Evolutionary conservation across 2,329 filamentous ascomycete genomes (phyloP).

Genomic region (Didymella keratinophila): DNA sequence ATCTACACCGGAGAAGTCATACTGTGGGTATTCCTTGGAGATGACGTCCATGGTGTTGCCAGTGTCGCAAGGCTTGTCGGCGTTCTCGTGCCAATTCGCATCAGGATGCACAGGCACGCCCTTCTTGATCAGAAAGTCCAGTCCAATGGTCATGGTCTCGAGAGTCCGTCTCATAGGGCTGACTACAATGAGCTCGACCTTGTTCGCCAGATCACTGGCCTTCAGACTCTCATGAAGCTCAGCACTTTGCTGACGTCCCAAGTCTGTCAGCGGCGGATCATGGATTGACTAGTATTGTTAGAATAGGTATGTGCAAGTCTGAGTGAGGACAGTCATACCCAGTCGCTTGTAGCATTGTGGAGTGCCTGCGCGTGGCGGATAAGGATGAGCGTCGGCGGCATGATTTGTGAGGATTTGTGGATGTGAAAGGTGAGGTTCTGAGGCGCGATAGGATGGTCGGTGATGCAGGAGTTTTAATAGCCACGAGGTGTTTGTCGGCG

Average conservation of each 20-base stretch:
- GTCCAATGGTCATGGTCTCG: conserved; percentile 66
- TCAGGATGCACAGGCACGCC: conserved; percentile 62
- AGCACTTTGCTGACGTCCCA: conserved; percentile 53
- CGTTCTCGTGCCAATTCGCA: conserved; percentile 69
- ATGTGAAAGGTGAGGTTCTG: background rate
- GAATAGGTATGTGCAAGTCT: background rate
- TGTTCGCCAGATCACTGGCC: conserved; percentile 48
- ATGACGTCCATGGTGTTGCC: conserved; percentile 60
- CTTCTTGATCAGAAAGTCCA: conserved; percentile 65
- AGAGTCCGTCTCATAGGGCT: conserved; percentile 72
- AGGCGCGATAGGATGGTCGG: background rate
- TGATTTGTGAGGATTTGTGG: conserved; percentile 22
- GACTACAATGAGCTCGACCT: conserved; percentile 65
- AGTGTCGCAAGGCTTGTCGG: conserved; percentile 66
- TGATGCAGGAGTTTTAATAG: conserved; percentile 14
- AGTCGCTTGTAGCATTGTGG: conserved; percentile 55
- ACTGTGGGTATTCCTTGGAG: conserved; percentile 59
- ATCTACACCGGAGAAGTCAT: conserved; percentile 67
- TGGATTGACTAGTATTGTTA: conserved; percentile 39
- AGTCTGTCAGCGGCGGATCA: conserved; percentile 54
- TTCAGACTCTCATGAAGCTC: conserved; percentile 51
- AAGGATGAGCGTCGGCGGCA: conserved; percentile 57
- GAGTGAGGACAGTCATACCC: conserved; percentile 19
- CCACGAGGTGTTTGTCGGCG: conserved; percentile 11
- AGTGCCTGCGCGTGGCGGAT: conserved; percentile 57